Base-by-base conservation (phyloP, 805 yeast genomes). In the Starmera quercuum region DNA sequence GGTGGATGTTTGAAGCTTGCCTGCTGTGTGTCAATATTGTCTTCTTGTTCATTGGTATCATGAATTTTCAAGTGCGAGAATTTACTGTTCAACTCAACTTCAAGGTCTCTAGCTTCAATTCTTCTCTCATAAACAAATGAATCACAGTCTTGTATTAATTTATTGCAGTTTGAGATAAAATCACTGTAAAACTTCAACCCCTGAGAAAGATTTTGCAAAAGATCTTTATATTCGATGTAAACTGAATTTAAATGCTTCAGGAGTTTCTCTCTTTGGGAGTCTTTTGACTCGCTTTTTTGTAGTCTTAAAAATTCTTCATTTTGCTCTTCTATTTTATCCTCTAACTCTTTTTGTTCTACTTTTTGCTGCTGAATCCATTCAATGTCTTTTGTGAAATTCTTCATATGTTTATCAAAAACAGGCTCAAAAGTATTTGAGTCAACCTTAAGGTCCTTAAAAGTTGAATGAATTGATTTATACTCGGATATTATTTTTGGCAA, bases 171-270 rank as follows among this genome's bases (percentile, higher is more conserved):
- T 7, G 53, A 54, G 20, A 68, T 58, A 39, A 84, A 71, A 34
- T 78, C 81, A 25, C 65, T 65, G 58, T 88, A 88, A 50, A 87
- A 87, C 34, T 68, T 66, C 0, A 72, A 46, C 0, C 95, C 96
- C 45, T 81, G 83, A 20, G 68, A 68, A 19, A 85, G 52, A 48
- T 83, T 81, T 5, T 65, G 59, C 13, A 68, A 54, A 3, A 84
- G 64, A 45, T 81, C 84, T 20, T 66, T 54, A 46, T 38, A 50
- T 17, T 46, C 36, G 6, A 31, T 28, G 31, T 44, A 52, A 2
- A 34, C 47, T 1, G 37, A 22, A 8, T 47, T 81, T 20, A 82
- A 52, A 2, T 54, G 58, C 34, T 73, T 75, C 28, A 83, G 53
- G 1, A 71, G 69, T 16, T 60, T 58, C 33, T 69, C 71, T 30